Conservation (phyloP, 441 rosid genomes). For the Pelargonium citronellum region DNA sequence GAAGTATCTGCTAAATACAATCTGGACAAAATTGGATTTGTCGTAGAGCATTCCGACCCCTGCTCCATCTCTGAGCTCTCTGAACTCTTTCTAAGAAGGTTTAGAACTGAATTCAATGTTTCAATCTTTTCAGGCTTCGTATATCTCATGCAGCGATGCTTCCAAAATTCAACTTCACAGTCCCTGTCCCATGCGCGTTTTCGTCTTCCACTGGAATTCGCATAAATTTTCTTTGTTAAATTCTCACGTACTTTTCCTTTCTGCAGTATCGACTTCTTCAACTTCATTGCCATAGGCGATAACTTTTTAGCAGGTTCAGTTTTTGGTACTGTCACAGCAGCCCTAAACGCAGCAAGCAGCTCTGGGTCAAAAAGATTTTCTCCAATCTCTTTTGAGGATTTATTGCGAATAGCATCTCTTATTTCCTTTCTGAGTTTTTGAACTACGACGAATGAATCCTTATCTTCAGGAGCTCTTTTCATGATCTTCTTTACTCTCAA, state of each 20-base stretch:
- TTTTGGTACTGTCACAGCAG: constrained; percentile 70
- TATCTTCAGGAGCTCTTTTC: constrained; percentile 57
- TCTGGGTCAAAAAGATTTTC: constrained; percentile 74
- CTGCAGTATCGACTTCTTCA: constrained; percentile 77
- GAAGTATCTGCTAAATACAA: constrained; percentile 95
- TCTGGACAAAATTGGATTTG: constrained; percentile 81
- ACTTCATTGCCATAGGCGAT: constrained; percentile 58
- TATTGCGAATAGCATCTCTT: constrained; percentile 78
- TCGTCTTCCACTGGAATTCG: constrained; percentile 75
- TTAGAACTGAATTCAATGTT: constrained; percentile 86
- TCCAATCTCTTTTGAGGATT: constrained; percentile 54
- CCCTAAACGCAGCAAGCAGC: constrained; percentile 90
- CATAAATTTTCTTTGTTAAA: constrained; percentile 91
- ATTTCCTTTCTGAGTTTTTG: constrained; percentile 85
- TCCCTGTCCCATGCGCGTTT: constrained; percentile 92
- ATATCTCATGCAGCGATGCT: constrained; percentile 75
- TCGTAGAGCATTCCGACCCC: constrained; percentile 40
- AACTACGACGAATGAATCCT: constrained; percentile 64
- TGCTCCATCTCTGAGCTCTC: constrained; percentile 35
- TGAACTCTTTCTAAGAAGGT: constrained; percentile 56
- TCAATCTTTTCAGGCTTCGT: constrained; percentile 87
- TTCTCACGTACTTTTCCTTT: constrained; percentile 97
- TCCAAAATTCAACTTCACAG: constrained; percentile 99
- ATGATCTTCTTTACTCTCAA: constrained; percentile 91
- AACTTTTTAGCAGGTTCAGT: constrained; percentile 46